Evolutionary conservation across 2,329 filamentous ascomycete species (phyloP).

Genomic region (Botrytis cinerea): DNA sequence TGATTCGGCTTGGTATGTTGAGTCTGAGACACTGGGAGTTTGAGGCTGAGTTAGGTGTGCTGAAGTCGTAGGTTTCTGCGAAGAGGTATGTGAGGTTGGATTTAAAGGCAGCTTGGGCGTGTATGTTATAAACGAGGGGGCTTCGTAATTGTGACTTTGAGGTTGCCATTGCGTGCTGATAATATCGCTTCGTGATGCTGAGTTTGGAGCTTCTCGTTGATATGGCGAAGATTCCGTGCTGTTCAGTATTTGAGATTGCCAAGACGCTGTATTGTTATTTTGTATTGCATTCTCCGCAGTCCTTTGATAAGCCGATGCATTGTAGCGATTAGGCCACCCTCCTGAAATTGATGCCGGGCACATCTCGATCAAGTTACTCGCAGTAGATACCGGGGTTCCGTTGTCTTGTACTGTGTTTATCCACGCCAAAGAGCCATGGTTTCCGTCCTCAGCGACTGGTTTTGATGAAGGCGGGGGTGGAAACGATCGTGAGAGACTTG

Average conservation of each 20-base stretch:
- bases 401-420: neutral
- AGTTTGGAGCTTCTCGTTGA: neutral
- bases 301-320: neutral
- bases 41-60: neutral
- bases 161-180: neutral
- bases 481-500: neutral
- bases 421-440: neutral
- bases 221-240: neutral
- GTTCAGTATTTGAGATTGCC: neutral
- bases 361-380: no score
- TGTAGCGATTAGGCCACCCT: neutral
- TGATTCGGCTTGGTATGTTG: neutral
- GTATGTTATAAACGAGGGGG: neutral
- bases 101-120: neutral
- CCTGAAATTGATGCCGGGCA: neutral
- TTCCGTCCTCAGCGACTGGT: neutral
- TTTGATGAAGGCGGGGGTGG: neutral
- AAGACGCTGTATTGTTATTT: neutral
- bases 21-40: neutral
- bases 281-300: neutral
- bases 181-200: neutral
- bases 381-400: neutral
- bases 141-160: neutral
- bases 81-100: no score
- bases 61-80: neutral